Percentiles rank a stretch among this genome's conserved stretches.
These are phyloP conservation scores for Trapa bicornis DNA, from an alignment of 345 rosid genomes.

Conservation along the genomic window DNA sequence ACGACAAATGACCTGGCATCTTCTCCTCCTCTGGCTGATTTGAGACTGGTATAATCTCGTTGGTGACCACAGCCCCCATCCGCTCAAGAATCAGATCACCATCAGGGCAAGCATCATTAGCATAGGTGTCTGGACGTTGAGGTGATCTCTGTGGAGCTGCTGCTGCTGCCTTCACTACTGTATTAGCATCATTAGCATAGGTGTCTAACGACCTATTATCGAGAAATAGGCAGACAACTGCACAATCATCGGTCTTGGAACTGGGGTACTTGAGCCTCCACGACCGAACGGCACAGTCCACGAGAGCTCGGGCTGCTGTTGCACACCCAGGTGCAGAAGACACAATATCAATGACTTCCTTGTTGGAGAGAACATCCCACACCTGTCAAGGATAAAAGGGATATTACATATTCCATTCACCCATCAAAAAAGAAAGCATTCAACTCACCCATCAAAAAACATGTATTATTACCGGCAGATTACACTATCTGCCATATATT, in stretches of 20 bases:
- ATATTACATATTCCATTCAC: too few relatives aligned
- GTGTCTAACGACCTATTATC: constrained; percentile 24
- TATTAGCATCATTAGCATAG: too few relatives aligned
- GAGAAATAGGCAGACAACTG: constrained; percentile 80
- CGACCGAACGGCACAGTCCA: constrained; percentile 77
- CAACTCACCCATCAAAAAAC: too few relatives aligned
- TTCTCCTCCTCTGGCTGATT: constrained; percentile 37
- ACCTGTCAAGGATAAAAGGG: constrained; percentile 26
- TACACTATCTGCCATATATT: too few relatives aligned
- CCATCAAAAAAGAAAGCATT: too few relatives aligned
- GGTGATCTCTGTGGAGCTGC: constrained; percentile 7
- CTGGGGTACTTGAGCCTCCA: constrained; percentile 96
- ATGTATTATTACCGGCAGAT: too few relatives aligned
- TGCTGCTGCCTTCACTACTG: constrained; percentile 6
- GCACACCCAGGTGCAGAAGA: constrained; percentile 70
- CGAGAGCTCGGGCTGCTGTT: constrained; percentile 88
- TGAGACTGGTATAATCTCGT: constrained; percentile 50
- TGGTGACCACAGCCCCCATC: constrained; percentile 19
- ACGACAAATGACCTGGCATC: constrained; percentile 2
- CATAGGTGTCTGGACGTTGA: neutral
- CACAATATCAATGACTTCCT: constrained; percentile 79
- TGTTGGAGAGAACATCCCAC: constrained; percentile 96
- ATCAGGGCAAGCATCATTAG: neutral
- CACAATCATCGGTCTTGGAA: constrained; percentile 88
- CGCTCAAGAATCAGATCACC: constrained; percentile 13